Evolutionary conservation across 1,284 basidiomycete genomes (phyloP).

Genomic region (Malassezia restricta): DNA sequence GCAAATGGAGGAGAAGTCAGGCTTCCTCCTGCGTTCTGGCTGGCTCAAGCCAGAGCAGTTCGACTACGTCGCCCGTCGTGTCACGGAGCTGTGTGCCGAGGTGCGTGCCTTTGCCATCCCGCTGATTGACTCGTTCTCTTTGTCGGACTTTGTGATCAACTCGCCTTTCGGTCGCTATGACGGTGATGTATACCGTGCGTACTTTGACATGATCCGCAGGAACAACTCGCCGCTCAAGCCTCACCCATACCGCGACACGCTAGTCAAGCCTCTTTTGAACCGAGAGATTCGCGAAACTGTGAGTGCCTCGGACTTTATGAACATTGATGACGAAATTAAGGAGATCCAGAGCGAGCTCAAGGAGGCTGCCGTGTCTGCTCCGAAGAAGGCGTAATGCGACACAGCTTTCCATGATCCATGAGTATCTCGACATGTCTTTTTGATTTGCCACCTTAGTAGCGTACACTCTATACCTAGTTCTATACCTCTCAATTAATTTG

Average conservation of each 20-base stretch:
- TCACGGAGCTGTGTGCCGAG: slow-evolving; percentile 50
- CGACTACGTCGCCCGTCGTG: slow-evolving; percentile 48
- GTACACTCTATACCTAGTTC: too few species aligned
- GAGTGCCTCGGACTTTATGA: slow-evolving; percentile 46
- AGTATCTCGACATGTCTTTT: too few species aligned
- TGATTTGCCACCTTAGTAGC: too few species aligned
- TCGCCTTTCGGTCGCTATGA: slow-evolving; percentile 50
- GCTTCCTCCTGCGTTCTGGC: slow-evolving; percentile 50
- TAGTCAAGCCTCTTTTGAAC: slow-evolving; percentile 52
- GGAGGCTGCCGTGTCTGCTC: slow-evolving; percentile 26
- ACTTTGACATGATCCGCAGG: slow-evolving; percentile 35
- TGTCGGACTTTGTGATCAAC: slow-evolving; percentile 54
- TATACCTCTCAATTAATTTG: too few species aligned
- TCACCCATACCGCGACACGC: slow-evolving; percentile 52
- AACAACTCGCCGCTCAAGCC: slow-evolving; percentile 43
- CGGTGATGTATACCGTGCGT: slow-evolving; percentile 42
- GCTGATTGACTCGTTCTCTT: slow-evolving; percentile 52
- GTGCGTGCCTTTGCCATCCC: slow-evolving; percentile 50
- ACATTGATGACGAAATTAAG: slow-evolving; percentile 50
- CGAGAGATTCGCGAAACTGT: slow-evolving; percentile 47
- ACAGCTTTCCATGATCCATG: too few species aligned
- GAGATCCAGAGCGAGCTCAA: slow-evolving; percentile 41
- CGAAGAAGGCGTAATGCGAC: not conserved
- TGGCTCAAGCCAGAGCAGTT: slow-evolving; percentile 49
- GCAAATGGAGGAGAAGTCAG: slow-evolving; percentile 54